Base-by-base conservation (phyloP, 2,329 filamentous ascomycete species). In the Cytospora piceicola region DNA sequence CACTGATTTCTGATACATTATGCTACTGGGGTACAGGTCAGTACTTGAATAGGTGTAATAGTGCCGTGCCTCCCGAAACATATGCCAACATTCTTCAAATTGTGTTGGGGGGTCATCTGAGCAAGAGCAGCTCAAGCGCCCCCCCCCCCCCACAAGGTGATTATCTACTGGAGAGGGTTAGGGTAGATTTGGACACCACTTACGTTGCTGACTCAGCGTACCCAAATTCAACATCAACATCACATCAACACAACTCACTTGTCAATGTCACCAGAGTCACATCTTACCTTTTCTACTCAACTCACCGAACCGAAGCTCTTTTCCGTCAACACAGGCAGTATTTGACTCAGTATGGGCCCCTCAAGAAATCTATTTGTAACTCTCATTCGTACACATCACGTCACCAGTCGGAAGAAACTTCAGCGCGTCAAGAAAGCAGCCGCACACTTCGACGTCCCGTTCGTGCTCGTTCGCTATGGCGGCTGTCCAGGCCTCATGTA, bases 401-500 rank as follows among this genome's bases (percentile, higher is more conserved):
- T 94, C 73, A 93, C 90, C 4, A 93, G 89, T 0, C 88, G 90
- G 69, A 93, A 92, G 74, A 94, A 94, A 73, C 77, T 84, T 0
- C 77, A 79, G 9, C 77, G 77, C 64, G 81, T 94, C 27, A 85
- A 82, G 59, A 89, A 90, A 75, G 87, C 88, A 2, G 83, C 85
- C 4, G 87, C 89, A 8, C 81, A 85, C 36, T 80, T 84, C 56
- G 80, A 85, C 69, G 78, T 87, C 64, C 84, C 88, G 59, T 89
- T 85, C 69, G 85, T 90, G 1, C 78, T 93, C 4, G 79, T 92
- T 1, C 85, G 90, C 30, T 88, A 84, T 68, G 90, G 90, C 14
- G 86, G 88, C 2, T 84, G 84, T 29, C 91, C 91, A 0, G 91
- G 91, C 1, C 88, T 94, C 70, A 93, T 94, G 90, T 92, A 93